These are phyloP conservation scores for Withania somnifera DNA, from an alignment of 305 asterid genomes.

Conservation along the genomic window DNA sequence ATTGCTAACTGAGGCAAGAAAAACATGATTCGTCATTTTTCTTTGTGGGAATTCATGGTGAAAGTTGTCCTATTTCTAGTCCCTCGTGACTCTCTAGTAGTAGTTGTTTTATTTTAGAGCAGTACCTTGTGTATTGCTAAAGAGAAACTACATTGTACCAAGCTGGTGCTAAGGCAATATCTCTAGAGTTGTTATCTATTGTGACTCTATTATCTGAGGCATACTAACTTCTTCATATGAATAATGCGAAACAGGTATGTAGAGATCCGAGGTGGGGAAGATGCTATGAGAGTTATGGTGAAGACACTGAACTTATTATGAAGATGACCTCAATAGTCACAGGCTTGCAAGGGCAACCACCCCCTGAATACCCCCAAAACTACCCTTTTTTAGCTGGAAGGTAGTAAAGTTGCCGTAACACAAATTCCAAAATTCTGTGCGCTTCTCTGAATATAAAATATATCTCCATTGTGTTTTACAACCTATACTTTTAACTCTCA, in stretches of 20 bases:
- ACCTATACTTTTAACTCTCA: neutral
- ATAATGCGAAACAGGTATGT: slow-evolving; percentile 26
- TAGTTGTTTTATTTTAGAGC: neutral
- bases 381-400: slow-evolving; percentile 40
- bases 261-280: slow-evolving; percentile 49
- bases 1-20: neutral
- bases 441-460: neutral
- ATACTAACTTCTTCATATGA: neutral
- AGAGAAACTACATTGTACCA: neutral
- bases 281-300: slow-evolving; percentile 40
- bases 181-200: neutral
- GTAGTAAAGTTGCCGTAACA: slow-evolving; percentile 9
- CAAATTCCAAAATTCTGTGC: neutral
- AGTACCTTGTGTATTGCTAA: neutral
- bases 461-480: neutral
- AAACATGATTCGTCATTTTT: neutral
- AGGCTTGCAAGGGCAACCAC: slow-evolving; percentile 41
- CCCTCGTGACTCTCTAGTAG: neutral
- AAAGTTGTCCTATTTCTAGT: neutral
- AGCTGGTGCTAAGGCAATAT: neutral
- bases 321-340: slow-evolving; percentile 31
- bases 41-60: neutral
- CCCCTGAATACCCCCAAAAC: slow-evolving; percentile 24
- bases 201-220: neutral
- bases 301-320: slow-evolving; percentile 32